These are phyloP conservation scores for Apiotrichum siamense DNA, from an alignment of 1,284 basidiomycete genomes.

Conservation along the genomic window DNA sequence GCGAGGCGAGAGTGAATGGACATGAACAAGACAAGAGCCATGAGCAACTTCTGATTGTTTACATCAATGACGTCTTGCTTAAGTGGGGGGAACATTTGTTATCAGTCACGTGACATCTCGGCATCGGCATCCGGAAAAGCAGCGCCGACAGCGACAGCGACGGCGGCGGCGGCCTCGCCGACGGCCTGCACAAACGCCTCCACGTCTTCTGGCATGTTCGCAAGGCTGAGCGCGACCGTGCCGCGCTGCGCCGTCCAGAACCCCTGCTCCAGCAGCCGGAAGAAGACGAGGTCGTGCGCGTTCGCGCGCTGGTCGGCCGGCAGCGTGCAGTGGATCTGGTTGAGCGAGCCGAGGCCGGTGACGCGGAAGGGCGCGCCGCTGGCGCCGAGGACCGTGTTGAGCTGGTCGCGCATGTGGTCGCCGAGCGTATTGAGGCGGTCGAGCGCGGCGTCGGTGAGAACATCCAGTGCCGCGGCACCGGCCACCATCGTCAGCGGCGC, in stretches of 20 bases:
- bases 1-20: too few species aligned
- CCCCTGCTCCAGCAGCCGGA: neutral
- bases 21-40: too few species aligned
- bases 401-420: slow-evolving; percentile 16
- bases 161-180: slow-evolving; percentile 1
- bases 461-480: slow-evolving; percentile 20
- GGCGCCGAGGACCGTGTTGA: slow-evolving; percentile 12
- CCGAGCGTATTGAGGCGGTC: slow-evolving; percentile 19
- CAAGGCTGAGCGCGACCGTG: slow-evolving; percentile 7
- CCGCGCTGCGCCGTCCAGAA: slow-evolving; percentile 20
- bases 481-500: slow-evolving; percentile 29
- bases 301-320: neutral
- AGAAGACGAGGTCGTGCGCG: slow-evolving; percentile 12
- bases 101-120: too few species aligned
- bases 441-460: slow-evolving; percentile 21
- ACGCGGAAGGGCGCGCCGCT: slow-evolving; percentile 8
- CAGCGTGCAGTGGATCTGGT: slow-evolving; percentile 23
- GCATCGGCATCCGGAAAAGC: too few species aligned
- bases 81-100: too few species aligned
- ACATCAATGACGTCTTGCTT: too few species aligned
- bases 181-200: slow-evolving; percentile 8
- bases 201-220: slow-evolving; percentile 6
- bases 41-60: too few species aligned
- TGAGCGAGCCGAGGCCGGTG: slow-evolving; percentile 30
- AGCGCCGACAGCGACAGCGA: too few species aligned